Evolutionary conservation across 352 stramenopile species (phyloP).

Genomic region (Halophytophthora batemanensis): DNA sequence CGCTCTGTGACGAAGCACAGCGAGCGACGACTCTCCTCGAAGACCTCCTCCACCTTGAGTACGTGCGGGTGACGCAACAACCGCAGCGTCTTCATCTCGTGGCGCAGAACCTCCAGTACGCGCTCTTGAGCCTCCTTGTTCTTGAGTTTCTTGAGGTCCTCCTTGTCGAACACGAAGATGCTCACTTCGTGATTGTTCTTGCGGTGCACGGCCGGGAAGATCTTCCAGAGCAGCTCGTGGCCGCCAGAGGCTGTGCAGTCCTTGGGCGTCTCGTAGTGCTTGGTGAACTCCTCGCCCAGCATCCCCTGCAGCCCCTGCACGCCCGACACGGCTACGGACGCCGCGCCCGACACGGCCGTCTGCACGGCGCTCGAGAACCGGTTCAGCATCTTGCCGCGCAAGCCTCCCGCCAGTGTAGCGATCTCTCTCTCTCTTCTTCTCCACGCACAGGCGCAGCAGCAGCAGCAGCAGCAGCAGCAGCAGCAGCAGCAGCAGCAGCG

Average conservation of each 20-base stretch:
- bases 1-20: constrained; percentile 90
- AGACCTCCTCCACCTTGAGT: constrained; percentile 89
- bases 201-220: constrained; percentile 76
- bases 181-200: constrained; percentile 81
- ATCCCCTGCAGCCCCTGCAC: constrained; percentile 55
- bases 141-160: constrained; percentile 80
- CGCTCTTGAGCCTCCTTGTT: constrained; percentile 85
- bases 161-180: constrained; percentile 87
- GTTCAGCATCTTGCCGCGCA: constrained; percentile 58
- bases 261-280: constrained; percentile 84
- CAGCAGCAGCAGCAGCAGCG: too few relatives aligned
- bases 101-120: constrained; percentile 82
- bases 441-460: too few relatives aligned
- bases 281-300: constrained; percentile 81
- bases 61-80: constrained; percentile 86
- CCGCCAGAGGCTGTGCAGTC: constrained; percentile 81
- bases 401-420: background rate
- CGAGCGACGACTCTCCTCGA: constrained; percentile 82
- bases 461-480: too few relatives aligned
- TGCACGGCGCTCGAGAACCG: constrained; percentile 73
- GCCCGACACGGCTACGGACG: constrained; percentile 38
- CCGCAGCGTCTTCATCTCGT: constrained; percentile 87
- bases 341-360: constrained; percentile 47
- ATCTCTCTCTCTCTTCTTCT: too few relatives aligned
- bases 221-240: constrained; percentile 82